phyloP scores from a whole-genome alignment of 345 rosid genomes.

The Citrus trifoliata region DNA sequence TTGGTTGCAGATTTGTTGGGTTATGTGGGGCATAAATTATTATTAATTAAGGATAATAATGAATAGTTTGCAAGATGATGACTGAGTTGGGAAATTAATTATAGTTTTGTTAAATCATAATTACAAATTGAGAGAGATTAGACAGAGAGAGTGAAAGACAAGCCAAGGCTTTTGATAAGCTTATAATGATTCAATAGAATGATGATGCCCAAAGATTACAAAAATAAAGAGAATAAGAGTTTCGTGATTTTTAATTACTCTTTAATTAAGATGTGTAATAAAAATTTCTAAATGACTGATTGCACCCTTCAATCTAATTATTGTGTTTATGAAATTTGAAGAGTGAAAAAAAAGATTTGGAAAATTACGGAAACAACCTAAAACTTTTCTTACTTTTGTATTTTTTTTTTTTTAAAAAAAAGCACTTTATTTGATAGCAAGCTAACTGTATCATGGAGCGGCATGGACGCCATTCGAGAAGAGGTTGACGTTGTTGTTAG shows the following conservation, averaged over 20 bases:
- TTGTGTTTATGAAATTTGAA: background rate
- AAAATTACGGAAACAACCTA: background rate
- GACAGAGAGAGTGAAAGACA: background rate
- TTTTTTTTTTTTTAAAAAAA: too few species aligned
- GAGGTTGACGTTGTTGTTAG: too few species aligned
- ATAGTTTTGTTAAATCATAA: background rate
- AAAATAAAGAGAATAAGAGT: background rate
- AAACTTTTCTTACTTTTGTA: too few species aligned
- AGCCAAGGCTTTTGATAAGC: background rate
- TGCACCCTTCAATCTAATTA: background rate
- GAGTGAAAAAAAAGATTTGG: background rate
- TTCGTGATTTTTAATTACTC: background rate
- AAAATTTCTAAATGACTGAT: background rate
- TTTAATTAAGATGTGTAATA: background rate
- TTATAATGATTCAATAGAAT: background rate
- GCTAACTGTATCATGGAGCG: too few species aligned
- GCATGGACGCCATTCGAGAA: too few species aligned
- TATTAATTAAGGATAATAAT: slow-evolving; percentile 12
- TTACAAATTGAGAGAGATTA: background rate
- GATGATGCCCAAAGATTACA: too few species aligned
- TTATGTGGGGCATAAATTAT: slow-evolving; percentile 4
- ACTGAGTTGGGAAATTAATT: slow-evolving; percentile 1
- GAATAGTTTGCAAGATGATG: background rate
- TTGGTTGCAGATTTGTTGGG: slow-evolving; percentile 32
- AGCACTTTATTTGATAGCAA: too few species aligned